Percentiles rank a stretch among this genome's conserved stretches.
Conservation (phyloP, 192 early-diverging fungal species). For the Chytriomyces sp. region DNA sequence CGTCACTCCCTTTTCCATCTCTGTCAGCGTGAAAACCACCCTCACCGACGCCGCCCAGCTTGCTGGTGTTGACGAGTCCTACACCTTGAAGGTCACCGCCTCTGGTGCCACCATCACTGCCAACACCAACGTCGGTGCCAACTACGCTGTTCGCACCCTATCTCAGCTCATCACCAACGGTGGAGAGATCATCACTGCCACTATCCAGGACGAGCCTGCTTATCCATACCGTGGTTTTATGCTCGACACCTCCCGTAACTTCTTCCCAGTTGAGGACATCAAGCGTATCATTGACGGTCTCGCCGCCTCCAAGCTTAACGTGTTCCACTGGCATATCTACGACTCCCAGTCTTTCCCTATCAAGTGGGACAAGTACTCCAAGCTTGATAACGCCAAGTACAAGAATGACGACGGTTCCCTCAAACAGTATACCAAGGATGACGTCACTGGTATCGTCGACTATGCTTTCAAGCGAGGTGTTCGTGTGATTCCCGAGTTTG, state of each 20-base stretch:
- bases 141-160: too few species aligned
- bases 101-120: neutral
- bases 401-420: neutral
- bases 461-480: constrained; percentile 74
- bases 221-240: constrained; percentile 34
- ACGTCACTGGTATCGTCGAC: constrained; percentile 68
- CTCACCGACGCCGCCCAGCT: neutral
- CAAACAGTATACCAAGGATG: constrained; percentile 71
- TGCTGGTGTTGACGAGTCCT: neutral
- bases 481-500: constrained; percentile 85
- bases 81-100: neutral
- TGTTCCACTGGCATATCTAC: too few species aligned
- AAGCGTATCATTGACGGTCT: constrained; percentile 26
- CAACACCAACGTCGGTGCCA: too few species aligned
- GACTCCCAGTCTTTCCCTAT: constrained; percentile 42
- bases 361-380: neutral
- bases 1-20: too few species aligned
- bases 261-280: constrained; percentile 30
- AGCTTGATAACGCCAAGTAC: neutral
- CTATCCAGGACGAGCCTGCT: constrained; percentile 27
- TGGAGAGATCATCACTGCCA: too few species aligned
- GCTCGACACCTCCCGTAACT: too few species aligned
- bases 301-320: constrained; percentile 10
- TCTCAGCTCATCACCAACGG: too few species aligned
- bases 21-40: too few species aligned